Base-by-base conservation (phyloP, 129 eudicot genomes). In the Lactuca saligna region DNA sequence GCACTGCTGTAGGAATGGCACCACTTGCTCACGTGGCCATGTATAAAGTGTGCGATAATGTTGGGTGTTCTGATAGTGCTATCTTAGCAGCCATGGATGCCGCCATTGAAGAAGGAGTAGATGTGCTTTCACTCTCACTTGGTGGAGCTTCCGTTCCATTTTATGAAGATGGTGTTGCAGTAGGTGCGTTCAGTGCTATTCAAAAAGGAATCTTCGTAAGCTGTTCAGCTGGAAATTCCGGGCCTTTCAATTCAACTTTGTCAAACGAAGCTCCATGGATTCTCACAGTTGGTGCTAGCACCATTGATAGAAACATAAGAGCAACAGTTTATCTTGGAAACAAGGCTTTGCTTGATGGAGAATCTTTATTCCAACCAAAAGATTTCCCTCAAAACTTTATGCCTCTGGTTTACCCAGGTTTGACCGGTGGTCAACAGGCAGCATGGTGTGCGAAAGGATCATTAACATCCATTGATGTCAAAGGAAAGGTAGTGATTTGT, bases 191-290 rank as follows among this genome's bases (percentile, higher is more conserved):
- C 33, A 68, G 75, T 54, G 83, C 83, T 34, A 73, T 79, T 49
- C 75, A 66, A 11, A 79, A 48, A 16, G 83, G 83, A 41, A 73
- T 79, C 57, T 79, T 57, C 44, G 83, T 79, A 42, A 72, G 76
- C 20, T 70, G 76, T 71, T 77, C 81, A 17, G 81, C 81, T 33
- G 81, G 75, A 8, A 79, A 79, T 35, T 49, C 69, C 0, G 83
- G 83, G 33, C 83, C 83, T 1, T 14, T 51, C 6, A 73, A 49
- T 49, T 61, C 75, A n/a, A 20, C 83, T 0, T 60, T 79, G 31
- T 44, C 75, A 63, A 79, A 79, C 35, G 74, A 73, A 63, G 83
- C 83, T 14, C 83, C 83, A 4, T 79, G 83, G 83, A 79, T 79
- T 17, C 68, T 79, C 11, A 79, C 83, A 0, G 83, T 79, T 8